Evolutionary conservation across 176 grass and related monocot species (phyloP), one percentile per base, ranked within the genome.

Genomic region (Chrysopogon serrulatus): DNA sequence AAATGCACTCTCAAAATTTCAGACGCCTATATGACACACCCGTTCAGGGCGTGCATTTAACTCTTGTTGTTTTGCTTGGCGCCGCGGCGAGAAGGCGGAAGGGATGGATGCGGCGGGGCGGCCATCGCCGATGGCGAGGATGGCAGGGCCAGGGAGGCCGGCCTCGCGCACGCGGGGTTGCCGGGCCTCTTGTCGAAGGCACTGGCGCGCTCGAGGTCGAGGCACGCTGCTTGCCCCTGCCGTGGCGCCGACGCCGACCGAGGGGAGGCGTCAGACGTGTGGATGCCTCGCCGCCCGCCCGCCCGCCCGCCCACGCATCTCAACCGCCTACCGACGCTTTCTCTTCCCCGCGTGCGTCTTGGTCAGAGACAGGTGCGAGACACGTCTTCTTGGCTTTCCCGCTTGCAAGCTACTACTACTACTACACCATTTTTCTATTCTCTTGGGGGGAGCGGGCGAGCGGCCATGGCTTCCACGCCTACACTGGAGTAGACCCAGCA

Each of bases 231-330:
- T 74, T 51, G 71, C 72, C 72, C 10, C 18, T n/a, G 48, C 31
- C 4, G 30, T 6, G 74, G 77, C 65, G 65, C 45, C n/a, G n/a
- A n/a, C n/a, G n/a, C n/a, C 47, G 65, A 71, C 79, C 10, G 15
- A 6, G 79, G 39, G 35, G 66, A 71, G 26, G 41, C 36, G 18
- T 45, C 70, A 68, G 44, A 10, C 43, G 78, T 6, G 78, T 48
- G 77, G 65, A 60, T 60, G 56, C 10, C 17, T 37, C 8, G 62
- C 12, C 77, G 34, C 5, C 77, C 61, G 65, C n/a, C n/a, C n/a
- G n/a, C n/a, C n/a, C n/a, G n/a, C 79, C 79, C 33, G 33, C 79
- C 79, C 45, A 81, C 65, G 79, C 79, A 32, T 48, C 44, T 19
- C 41, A 42, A 26, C 56, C 19, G 81, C 42, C 68, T 49, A 15